Evolutionary conservation across 371 early-diverging fungal species (phyloP), one percentile per base, ranked within the genome.

Genomic region (Haplosporangium sp.): DNA sequence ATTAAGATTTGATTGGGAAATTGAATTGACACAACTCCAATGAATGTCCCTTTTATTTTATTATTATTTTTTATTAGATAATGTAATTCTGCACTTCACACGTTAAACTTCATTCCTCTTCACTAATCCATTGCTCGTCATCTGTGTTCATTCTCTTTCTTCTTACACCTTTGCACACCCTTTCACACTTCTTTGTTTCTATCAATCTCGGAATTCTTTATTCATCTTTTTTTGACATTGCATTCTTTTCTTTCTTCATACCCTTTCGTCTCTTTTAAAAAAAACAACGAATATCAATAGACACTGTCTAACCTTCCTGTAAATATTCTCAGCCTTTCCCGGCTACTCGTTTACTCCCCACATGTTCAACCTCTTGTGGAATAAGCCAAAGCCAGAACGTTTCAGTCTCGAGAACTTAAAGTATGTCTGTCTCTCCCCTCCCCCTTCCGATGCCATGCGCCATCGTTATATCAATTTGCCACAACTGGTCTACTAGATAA

Each of bases 341-440:
- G 34, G 56, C 69, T 56, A 42, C 62, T 52, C 69, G 35, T 57
- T 56, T 13, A 52, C 45, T 37, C 19, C 34, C 52, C 57, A 59
- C 65, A 79, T 79, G 81, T 71, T 79, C 72, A 79, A 71, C 71
- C 71, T 79, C 61, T 75, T 74, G 63, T 79, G 81, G 81, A 71
- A 70, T 57, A 79, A 74, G 55, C 81, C 81, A 37, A 79, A 79
- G 69, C 75, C 81, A 55, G 81, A 79, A 52, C 74, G 81, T 38
- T 79, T 79, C 72, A 79, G 81, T 53, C 81, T 79, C 61, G 81
- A 79, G 57, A 79, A 74, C 69, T 59, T 79, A 67, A 79, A 74
- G 81, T 79, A 79, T 50, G 79, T 37, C 57, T 27, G 27, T 27
- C 27, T 27, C 27, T 27, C 27, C 27, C 27, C 27, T 27, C 27